Evolutionary conservation across 345 rosid genomes (phyloP).

Genomic region (Zanthoxylum bungeanum): DNA sequence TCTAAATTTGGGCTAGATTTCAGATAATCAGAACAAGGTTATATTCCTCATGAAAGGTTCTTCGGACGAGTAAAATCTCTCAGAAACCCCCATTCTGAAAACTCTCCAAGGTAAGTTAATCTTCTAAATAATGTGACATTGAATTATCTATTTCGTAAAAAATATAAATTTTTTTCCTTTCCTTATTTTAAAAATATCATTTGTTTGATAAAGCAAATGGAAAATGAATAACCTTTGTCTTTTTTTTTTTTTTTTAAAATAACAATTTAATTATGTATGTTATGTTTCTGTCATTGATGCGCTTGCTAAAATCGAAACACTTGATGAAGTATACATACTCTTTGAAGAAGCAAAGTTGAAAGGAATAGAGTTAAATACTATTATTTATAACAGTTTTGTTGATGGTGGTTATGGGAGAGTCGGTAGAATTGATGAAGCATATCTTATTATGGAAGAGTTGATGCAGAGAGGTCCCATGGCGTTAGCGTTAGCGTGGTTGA

Average conservation of each 20-base stretch:
- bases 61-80: neutral
- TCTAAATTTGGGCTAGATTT: neutral
- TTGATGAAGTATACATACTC: slow-evolving; percentile 97
- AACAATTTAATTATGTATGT: no score
- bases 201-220: no score
- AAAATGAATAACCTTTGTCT: no score
- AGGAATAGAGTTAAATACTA: slow-evolving; percentile 66
- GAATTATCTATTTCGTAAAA: no score
- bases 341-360: slow-evolving; percentile 92
- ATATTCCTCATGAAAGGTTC: neutral
- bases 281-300: slow-evolving; percentile 90
- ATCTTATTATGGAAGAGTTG: slow-evolving; percentile 87
- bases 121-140: no score
- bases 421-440: slow-evolving; percentile 95
- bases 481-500: no score
- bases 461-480: slow-evolving; percentile 97
- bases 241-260: no score
- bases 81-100: neutral
- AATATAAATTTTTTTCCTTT: no score
- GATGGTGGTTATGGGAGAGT: slow-evolving; percentile 98
- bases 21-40: neutral
- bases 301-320: slow-evolving; percentile 86
- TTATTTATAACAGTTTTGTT: slow-evolving; percentile 80
- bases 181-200: no score
- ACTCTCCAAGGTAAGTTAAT: neutral